Conservation (phyloP, 192 early-diverging fungal species). For the Coemansia sp. region DNA sequence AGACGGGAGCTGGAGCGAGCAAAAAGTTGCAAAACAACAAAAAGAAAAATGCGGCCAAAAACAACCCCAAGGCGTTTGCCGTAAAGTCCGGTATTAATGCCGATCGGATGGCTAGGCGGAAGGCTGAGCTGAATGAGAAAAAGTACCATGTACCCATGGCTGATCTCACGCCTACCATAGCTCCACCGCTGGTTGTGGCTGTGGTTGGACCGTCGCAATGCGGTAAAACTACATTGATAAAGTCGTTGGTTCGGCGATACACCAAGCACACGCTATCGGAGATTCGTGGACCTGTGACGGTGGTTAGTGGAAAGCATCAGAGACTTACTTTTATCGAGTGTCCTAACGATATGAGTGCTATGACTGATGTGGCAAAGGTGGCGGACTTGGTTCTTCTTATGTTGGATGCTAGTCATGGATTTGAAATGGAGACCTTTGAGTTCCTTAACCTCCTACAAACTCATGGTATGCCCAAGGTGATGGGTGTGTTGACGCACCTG, state of each 20-base stretch:
- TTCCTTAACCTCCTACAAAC: slow-evolving; percentile 96
- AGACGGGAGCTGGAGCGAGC: slow-evolving; percentile 83
- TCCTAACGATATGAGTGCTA: slow-evolving; percentile 93
- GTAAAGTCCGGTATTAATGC: slow-evolving; percentile 70
- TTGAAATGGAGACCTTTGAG: slow-evolving; percentile 99
- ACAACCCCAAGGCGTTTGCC: slow-evolving; percentile 65
- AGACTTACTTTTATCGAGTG: slow-evolving; percentile 97
- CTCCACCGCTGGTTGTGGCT: slow-evolving; percentile 91
- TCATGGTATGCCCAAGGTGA: slow-evolving; percentile 96
- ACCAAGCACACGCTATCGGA: slow-evolving; percentile 90
- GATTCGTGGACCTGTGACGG: slow-evolving; percentile 94
- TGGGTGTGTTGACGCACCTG: slow-evolving; percentile 96
- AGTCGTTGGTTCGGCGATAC: slow-evolving; percentile 91
- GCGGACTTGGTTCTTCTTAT: slow-evolving; percentile 92
- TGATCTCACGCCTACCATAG: slow-evolving; percentile 84
- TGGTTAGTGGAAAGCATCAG: slow-evolving; percentile 92
- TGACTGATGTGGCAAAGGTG: slow-evolving; percentile 97
- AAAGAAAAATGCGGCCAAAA: slow-evolving; percentile 63
- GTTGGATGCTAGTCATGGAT: slow-evolving; percentile 97
- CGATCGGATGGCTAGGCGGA: slow-evolving; percentile 74
- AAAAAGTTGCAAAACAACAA: slow-evolving; percentile 72
- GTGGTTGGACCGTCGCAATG: slow-evolving; percentile 90
- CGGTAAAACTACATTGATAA: slow-evolving; percentile 98
- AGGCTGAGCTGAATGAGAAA: slow-evolving; percentile 81
- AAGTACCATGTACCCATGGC: slow-evolving; percentile 94